Conservation (phyloP, 768 basidiomycete species). For the Lyophyllum decastes region DNA sequence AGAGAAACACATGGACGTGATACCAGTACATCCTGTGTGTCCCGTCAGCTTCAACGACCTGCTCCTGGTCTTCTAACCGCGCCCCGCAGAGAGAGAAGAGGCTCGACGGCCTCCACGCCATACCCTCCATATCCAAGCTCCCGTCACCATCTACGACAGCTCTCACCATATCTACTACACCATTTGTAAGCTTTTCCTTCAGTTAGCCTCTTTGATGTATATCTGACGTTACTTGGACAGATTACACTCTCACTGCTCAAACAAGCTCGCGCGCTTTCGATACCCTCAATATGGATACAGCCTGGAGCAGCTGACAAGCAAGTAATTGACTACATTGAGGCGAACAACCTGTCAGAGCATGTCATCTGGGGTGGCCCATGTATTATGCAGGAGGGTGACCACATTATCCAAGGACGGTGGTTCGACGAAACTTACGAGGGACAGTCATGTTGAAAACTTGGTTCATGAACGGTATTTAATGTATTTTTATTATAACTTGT, state of each 20-base stretch:
- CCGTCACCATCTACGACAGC: slow-evolving; percentile 19
- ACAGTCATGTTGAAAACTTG: background rate
- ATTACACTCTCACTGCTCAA: slow-evolving; percentile 21
- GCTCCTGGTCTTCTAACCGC: background rate
- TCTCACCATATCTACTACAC: slow-evolving; percentile 15
- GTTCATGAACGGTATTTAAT: background rate
- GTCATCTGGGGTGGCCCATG: slow-evolving; percentile 22
- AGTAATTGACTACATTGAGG: slow-evolving; percentile 15
- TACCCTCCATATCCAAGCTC: slow-evolving; percentile 19
- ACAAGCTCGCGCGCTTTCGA: slow-evolving; percentile 19
- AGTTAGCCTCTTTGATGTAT: slow-evolving; percentile 12
- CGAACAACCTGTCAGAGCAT: slow-evolving; percentile 14
- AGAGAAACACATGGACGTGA: slow-evolving; percentile 20
- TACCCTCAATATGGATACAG: slow-evolving; percentile 20
- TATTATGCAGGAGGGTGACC: slow-evolving; percentile 18
- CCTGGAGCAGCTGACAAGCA: slow-evolving; percentile 16
- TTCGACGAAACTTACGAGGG: slow-evolving; percentile 19
- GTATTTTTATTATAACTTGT: slow-evolving; percentile 9
- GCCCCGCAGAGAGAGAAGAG: slow-evolving; percentile 10
- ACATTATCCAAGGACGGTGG: slow-evolving; percentile 15
- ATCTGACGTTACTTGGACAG: slow-evolving; percentile 12
- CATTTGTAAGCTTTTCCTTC: slow-evolving; percentile 9
- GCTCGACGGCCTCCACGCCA: slow-evolving; percentile 13
- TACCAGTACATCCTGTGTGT: slow-evolving; percentile 18
- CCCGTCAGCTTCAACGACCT: background rate